Evolutionary conservation across 2,329 filamentous ascomycete genomes (phyloP), one percentile per base, ranked within the genome.

Genomic region (Huntiella abstrusa): DNA sequence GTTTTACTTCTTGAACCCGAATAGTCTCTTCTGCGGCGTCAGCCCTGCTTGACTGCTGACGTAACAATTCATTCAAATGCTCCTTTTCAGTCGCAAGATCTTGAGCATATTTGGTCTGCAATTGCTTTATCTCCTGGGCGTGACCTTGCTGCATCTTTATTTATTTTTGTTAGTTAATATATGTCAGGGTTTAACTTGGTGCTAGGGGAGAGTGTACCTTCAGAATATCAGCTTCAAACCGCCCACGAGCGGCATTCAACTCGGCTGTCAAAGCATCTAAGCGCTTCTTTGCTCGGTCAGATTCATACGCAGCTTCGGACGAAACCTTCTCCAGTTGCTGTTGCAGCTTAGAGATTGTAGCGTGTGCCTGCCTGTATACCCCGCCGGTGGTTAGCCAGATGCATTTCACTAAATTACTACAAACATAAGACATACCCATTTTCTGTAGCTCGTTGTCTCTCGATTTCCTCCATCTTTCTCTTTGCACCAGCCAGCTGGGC

Each of bases 251-350:
- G 17, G 68, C 69, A 54, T 71, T 70, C 10, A 83, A 59, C 51
- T 79, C 75, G n/a, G 73, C 69, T 44, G 71, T 65, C 54, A 83
- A 76, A 1, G 71, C 73, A 38, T 81, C 77, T 19, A 61, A 59
- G 37, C 69, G 62, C 22, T 66, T 62, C 45, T 64, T 64, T 3
- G 63, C 56, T 33, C 69, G 65, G 41, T 73, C 68, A 1, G 62
- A 55, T 46, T 76, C 71, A 2, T 63, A 60, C 49, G 71, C 64
- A 65, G 60, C 3, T 59, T 59, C 51, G 69, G 72, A 39, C 66
- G 66, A 17, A 61, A 32, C 15, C 62, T 37, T 69, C 63, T 2
- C 66, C 64, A 71, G 51, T 42, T 64, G 57, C 45, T 61, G 66
- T 49, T 60, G 52, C 51, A 63, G 59, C 3, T 61, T 57, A 12